Percentiles rank a stretch among this genome's conserved stretches.
These are phyloP conservation scores for Vaccinium myrtillus DNA, from an alignment of 148 eudicot species.

Conservation along the genomic window DNA sequence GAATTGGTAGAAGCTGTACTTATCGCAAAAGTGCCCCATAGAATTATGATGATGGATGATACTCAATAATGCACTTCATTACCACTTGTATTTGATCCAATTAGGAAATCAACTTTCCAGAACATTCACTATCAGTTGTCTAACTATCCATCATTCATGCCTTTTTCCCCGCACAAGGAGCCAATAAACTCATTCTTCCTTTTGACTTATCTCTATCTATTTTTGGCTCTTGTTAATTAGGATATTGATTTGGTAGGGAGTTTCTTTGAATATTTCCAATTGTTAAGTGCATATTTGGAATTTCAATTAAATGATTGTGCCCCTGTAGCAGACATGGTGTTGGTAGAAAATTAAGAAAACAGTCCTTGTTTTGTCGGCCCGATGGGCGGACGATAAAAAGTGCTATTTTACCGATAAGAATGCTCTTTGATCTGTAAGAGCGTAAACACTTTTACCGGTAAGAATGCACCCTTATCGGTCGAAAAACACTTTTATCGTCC, in stretches of 20 bases:
- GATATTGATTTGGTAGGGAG: not conserved
- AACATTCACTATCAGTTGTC: not conserved
- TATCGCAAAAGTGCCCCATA: too few species aligned
- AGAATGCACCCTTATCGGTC: too few species aligned
- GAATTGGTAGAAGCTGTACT: not conserved
- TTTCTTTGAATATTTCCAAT: not conserved
- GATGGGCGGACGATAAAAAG: too few species aligned
- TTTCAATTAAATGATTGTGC: not conserved
- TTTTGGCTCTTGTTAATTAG: not conserved
- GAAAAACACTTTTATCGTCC: too few species aligned
- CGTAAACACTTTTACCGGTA: too few species aligned
- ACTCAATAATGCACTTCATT: not conserved
- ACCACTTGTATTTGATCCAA: not conserved
- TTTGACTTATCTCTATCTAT: not conserved
- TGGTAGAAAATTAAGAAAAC: not conserved
- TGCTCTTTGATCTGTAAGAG: too few species aligned
- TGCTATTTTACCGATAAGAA: too few species aligned
- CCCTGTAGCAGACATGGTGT: not conserved
- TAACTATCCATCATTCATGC: not conserved
- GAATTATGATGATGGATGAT: too few species aligned
- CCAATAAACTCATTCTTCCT: not conserved
- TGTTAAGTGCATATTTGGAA: not conserved
- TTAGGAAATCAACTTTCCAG: not conserved
- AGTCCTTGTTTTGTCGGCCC: too few species aligned
- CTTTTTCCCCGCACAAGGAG: not conserved